Evolutionary conservation across 306 rosid species (phyloP), one percentile per base, ranked within the genome.

Genomic region (Coriaria nepalensis): DNA sequence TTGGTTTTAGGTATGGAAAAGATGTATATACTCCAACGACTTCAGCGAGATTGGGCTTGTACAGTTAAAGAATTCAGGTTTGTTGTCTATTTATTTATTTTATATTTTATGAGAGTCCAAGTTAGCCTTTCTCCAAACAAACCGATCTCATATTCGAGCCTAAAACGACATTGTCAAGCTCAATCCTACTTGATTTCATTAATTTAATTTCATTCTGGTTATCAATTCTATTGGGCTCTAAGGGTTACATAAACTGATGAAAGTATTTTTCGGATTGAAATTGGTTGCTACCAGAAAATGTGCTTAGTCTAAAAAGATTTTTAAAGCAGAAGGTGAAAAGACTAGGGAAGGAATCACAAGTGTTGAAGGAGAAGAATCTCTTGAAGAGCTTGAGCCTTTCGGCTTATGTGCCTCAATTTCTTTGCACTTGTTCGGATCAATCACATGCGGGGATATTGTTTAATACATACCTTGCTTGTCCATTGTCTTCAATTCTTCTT

Each of bases 21-120:
- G 43, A 43, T 67, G 78, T 10, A 38, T 90, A 63, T 82, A 69
- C 68, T 75, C 78, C 61, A 85, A 84, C 9, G 98, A 90, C 59
- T 85, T 83, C 67, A 75, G 85, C 66, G 94, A 90, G 63, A 64
- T 79, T 43, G 94, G 98, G 62, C 76, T 82, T 60, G 86, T 79
- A 55, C 73, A 32, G 40, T 44, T 82, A 54, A 72, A 67, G 74
- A 79, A 82, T 47, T 72, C 98, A 69, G 95, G 97, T 90, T 68
- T 39, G 61, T 59, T 70, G 59, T 34, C 49, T 40, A 9, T 52
- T 2, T 35, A 32, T 47, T 29, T 49, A 33, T 41, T 36, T 53
- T 51, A n/a, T 66, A 13, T 9, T 35, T 44, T 43, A 13, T 13
- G 33, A 50, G 13, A 11, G 12, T 41, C 45, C 45, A 15, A 4